Base-by-base conservation (phyloP, 2,329 filamentous ascomycete genomes). In the Pseudogymnoascus destructans region DNA sequence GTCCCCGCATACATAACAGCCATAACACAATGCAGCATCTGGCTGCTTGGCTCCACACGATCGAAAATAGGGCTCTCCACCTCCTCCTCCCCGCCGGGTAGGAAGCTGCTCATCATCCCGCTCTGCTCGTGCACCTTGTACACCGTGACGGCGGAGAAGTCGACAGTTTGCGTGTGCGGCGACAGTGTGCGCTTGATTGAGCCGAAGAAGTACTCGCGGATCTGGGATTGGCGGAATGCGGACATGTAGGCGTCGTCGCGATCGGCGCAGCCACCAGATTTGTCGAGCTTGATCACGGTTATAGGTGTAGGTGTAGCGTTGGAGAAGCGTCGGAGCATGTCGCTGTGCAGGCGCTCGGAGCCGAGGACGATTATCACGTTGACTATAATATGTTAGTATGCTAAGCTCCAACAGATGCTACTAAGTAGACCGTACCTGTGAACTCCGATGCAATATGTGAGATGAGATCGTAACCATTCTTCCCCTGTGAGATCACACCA, bases 171-270 rank as follows among this genome's bases (percentile, higher is more conserved):
- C 5, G 89, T 95, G 65, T 91, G 87, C 0, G 93, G 93, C 49
- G 87, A 93, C 1, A 98, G 75, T 0, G 88, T 86, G 59, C 86
- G 80, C 61, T 82, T 84, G 1, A 79, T 73, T 62, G 87, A 86
- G 8, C 93, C 93, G 69, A 96, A 98, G 74, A 98, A 98, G 72
- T 98, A 98, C 65, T 91, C 86, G 64, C 87, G 86, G 57, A 96
- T 90, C 56, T 87, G 80, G 0, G 86, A 81, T 66, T 95, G 87
- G 46, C 87, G 80, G 4, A 81, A 73, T 13, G 82, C 78, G 66
- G 88, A 86, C 77, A 91, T 82, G 70, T 89, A 95, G 0, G 73
- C 69, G 35, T 85, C 80, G 62, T 90, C 86, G 54, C 89, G 80
- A 66, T 88, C 82, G 1, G 88, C 87, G 35, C 88, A 90, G 21